Evolutionary conservation across 1,284 basidiomycete genomes (phyloP).

Genomic region (Fistulinella cinereoalba): DNA sequence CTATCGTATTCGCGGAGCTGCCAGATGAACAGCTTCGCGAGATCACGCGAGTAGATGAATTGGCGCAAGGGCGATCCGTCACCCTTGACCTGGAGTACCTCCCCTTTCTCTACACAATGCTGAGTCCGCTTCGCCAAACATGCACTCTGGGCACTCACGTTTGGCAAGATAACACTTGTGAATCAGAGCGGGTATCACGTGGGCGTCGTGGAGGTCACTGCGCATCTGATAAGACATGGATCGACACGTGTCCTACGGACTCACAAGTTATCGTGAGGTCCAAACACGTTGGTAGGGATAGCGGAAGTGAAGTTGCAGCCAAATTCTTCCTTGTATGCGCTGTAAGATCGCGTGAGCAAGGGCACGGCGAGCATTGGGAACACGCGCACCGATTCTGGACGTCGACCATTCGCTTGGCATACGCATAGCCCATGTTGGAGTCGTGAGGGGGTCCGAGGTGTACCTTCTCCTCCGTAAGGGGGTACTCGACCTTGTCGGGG

Average conservation of each 20-base stretch:
- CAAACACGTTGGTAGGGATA: slow-evolving; percentile 91
- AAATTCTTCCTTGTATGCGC: slow-evolving; percentile 88
- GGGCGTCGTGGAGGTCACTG: slow-evolving; percentile 83
- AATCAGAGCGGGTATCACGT: slow-evolving; percentile 87
- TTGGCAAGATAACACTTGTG: slow-evolving; percentile 89
- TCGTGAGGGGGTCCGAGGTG: slow-evolving; percentile 85
- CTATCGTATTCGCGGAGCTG: slow-evolving; percentile 83
- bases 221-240: slow-evolving; percentile 9
- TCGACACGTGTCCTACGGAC: slow-evolving; percentile 12
- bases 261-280: slow-evolving; percentile 79
- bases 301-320: slow-evolving; percentile 89
- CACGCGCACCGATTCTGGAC: slow-evolving; percentile 80
- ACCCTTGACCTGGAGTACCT: slow-evolving; percentile 79
- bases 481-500: slow-evolving; percentile 83
- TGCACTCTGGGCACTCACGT: slow-evolving; percentile 44
- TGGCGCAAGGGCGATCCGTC: slow-evolving; percentile 87
- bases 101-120: slow-evolving; percentile 62
- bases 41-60: slow-evolving; percentile 91
- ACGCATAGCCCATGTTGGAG: slow-evolving; percentile 90
- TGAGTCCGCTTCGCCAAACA: slow-evolving; percentile 1
- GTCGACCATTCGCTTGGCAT: slow-evolving; percentile 91
- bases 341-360: slow-evolving; percentile 28
- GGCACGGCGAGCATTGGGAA: neutral
- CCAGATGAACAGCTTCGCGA: slow-evolving; percentile 93
- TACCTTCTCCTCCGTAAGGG: slow-evolving; percentile 86